Evolutionary conservation across 768 basidiomycete species (phyloP), one percentile per base, ranked within the genome.

Genomic region (Panellus pusillus): DNA sequence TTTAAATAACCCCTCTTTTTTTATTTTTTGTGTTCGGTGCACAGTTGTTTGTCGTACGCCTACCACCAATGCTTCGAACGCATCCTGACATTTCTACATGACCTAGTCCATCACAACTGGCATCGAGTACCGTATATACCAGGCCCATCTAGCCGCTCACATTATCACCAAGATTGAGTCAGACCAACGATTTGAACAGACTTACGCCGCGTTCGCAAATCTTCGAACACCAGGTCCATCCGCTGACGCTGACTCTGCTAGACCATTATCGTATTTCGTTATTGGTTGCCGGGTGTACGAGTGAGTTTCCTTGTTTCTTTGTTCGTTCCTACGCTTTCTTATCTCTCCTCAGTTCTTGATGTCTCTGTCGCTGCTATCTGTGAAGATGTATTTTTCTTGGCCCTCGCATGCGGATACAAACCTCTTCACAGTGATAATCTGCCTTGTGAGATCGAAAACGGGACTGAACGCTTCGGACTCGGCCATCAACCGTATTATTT

Each of bases 211-310:
- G 66, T 70, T 54, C n/a, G 18, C 43, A 17, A 8, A 2, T 37
- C 6, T 24, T n/a, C 8, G 17, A 42, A 17, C 3, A 19, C 14
- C n/a, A 6, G 3, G 31, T 17, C 20, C 35, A 27, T 5, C 31
- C 41, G 37, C 51, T 57, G 20, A 57, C 31, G 6, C 17, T 24
- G 24, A 24, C 24, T 2, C 6, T 27, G 13, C 31, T 47, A 76
- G 76, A 74, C 74, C 14, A 64, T 74, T 4, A 61, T 74, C 19
- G 70, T 75, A 4, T 79, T 79, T 61, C 70, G 74, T 0, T 73
- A 74, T 47, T 79, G 76, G 73, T 77, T 19, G 71, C 74, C 54
- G 76, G 72, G 6, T 74, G 74, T 20, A 47, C 78, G 27, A 64
- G 78, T 77, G 51, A 27, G 68, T 52, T 17, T 6, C n/a, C 4